Percentiles rank a stretch among this genome's conserved stretches.
phyloP scores from a whole-genome alignment of 495 filamentous ascomycete genomes.

The Sordaria brevicollis region DNA sequence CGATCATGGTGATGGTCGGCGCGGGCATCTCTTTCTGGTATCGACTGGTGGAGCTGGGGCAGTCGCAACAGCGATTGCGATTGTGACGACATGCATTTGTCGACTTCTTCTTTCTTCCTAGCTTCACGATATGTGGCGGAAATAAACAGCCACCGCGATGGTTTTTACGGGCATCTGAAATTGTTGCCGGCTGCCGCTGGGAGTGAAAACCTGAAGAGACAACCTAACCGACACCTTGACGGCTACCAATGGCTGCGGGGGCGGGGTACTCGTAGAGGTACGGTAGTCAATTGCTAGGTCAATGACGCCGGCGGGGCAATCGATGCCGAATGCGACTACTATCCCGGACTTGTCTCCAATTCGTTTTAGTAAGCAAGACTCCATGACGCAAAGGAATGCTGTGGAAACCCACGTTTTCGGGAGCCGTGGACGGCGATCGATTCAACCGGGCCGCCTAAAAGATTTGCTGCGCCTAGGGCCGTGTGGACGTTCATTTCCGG shows the following conservation, averaged over 20 bases:
- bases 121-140: not conserved
- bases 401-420: not conserved
- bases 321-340: not conserved
- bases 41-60: constrained; percentile 1
- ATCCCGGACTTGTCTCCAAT: not conserved
- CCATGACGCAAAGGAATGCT: not conserved
- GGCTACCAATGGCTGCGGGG: not conserved
- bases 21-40: constrained; percentile 3
- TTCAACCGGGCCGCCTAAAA: not conserved
- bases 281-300: not conserved
- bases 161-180: not conserved
- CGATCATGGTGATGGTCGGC: not conserved
- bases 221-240: not conserved
- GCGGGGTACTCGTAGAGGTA: not conserved
- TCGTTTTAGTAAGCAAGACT: not conserved
- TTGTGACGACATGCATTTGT: constrained; percentile 17
- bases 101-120: not conserved
- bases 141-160: not conserved
- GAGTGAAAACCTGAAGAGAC: not conserved
- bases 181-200: constrained; percentile 2
- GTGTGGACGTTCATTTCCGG: not conserved
- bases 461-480: not conserved
- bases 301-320: not conserved
- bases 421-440: not conserved
- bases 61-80: constrained; percentile 10